Evolutionary conservation across 1,284 basidiomycete species (phyloP).

Genomic region (Schizopora paradoxa): DNA sequence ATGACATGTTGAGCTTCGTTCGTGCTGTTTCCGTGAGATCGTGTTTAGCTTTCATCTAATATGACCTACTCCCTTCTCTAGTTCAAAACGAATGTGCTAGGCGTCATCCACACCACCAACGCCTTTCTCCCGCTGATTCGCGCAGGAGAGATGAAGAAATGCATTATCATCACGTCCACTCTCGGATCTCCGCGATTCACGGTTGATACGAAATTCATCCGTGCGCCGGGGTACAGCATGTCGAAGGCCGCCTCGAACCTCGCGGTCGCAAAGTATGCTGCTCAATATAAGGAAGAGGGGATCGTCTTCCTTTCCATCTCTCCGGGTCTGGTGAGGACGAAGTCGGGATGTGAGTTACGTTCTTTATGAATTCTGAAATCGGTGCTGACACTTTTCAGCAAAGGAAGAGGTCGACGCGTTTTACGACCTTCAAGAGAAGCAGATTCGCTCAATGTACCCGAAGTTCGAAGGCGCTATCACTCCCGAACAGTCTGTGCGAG

Average conservation of each 20-base stretch:
- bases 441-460: not conserved
- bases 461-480: slow-evolving; percentile 4
- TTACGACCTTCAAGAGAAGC: slow-evolving; percentile 2
- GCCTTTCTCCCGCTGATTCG: slow-evolving; percentile 25
- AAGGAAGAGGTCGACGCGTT: not conserved
- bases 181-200: slow-evolving; percentile 20
- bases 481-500: slow-evolving; percentile 4
- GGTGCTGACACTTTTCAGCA: too few species aligned
- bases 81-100: slow-evolving; percentile 24
- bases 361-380: too few species aligned
- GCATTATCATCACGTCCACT: slow-evolving; percentile 20
- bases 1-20: slow-evolving; percentile 23
- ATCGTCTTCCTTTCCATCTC: slow-evolving; percentile 20
- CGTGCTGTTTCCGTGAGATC: not conserved
- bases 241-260: slow-evolving; percentile 25
- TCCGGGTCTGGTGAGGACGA: slow-evolving; percentile 24
- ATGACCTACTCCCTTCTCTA: not conserved
- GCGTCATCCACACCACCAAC: slow-evolving; percentile 22
- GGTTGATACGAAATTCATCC: not conserved
- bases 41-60: not conserved
- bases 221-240: slow-evolving; percentile 16
- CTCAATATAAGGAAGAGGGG: slow-evolving; percentile 20
- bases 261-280: slow-evolving; percentile 21
- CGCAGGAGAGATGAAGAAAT: slow-evolving; percentile 21
- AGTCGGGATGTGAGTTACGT: slow-evolving; percentile 5